Base-by-base conservation (phyloP, 495 filamentous ascomycete genomes). In the Pyrenopolyporus hunteri region DNA sequence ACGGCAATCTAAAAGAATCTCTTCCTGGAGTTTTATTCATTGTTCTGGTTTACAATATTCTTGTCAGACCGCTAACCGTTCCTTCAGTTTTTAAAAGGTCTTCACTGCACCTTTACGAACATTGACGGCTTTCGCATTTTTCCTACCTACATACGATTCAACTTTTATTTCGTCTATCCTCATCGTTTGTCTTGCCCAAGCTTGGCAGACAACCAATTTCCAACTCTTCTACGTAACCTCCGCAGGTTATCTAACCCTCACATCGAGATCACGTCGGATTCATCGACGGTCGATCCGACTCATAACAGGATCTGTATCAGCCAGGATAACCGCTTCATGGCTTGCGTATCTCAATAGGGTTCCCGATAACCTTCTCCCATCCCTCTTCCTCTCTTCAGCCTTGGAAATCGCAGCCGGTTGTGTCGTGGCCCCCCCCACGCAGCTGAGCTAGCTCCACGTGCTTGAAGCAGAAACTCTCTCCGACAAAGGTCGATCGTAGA, bases 301-400 rank as follows among this genome's bases (percentile, higher is more conserved):
- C 28, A 28, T 2, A 20, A 25, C 36, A 13, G 13, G 26, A 36
- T 17, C 44, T 29, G 37, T 54, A 39, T 45, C 31, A 40, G 47
- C 20, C 2, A 35, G 39, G 53, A 45, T 45, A 58, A 64, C 48
- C 50, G n/a, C 59, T 76, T 70, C 72, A 80, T 80, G 78, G 78
- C 78, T 77, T 55, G 51, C 63, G 50, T 40, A 58, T 72, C 68
- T 49, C 69, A 75, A 50, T 78, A 80, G 70, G 60, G 64, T 73
- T 73, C 65, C 72, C 66, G 50, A 74, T 29, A 47, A 59, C 64
- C 64, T 68, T 26, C 53, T 36, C 45, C 53, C 45, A 31, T 26
- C 42, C 48, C 36, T 45, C 40, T 40, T 42, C 56, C 35, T 72
- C 77, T 76, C 74, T 76, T 75, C 74, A 51, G 71, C 74, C 69